Conservation (phyloP, 78 protist genomes). For the Emiliania huxleyi region DNA sequence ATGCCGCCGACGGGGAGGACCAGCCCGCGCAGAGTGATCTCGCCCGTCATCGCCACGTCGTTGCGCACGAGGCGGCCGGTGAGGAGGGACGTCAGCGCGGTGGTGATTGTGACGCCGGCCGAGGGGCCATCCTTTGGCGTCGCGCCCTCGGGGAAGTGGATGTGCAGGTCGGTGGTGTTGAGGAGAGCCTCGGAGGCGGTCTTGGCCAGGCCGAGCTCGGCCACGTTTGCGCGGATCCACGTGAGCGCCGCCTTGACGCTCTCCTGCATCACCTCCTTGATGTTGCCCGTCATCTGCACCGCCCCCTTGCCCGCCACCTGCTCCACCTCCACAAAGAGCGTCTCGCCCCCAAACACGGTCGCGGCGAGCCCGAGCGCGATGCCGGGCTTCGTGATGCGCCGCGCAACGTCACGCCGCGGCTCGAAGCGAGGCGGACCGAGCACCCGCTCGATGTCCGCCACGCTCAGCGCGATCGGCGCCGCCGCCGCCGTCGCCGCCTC, state of each 20-base stretch:
- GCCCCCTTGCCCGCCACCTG: neutral
- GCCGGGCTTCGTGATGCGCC: neutral
- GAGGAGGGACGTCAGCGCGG: conserved; percentile 75
- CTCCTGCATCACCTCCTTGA: conserved; percentile 90
- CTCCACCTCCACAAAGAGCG: conserved; percentile 73
- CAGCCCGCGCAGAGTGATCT: conserved; percentile 83
- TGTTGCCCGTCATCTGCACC: conserved; percentile 27
- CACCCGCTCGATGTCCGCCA: neutral
- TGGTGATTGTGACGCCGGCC: conserved; percentile 84
- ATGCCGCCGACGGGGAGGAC: conserved; percentile 88
- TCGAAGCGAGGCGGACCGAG: conserved; percentile 3
- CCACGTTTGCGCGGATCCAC: neutral
- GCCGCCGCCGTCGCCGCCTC: neutral
- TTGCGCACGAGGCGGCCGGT: neutral
- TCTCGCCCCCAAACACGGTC: conserved; percentile 77
- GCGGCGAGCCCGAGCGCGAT: conserved; percentile 88
- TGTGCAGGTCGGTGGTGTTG: conserved; percentile 56
- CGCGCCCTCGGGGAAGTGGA: conserved; percentile 92
- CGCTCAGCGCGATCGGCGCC: neutral
- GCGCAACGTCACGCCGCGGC: neutral
- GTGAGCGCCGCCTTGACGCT: conserved; percentile 55
- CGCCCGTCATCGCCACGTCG: conserved; percentile 89
- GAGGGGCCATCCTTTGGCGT: conserved; percentile 88
- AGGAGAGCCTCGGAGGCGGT: neutral
- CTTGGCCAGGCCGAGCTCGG: neutral